These are phyloP conservation scores for Thamnidium elegans DNA, from an alignment of 192 early-diverging fungal genomes.

Conservation along the genomic window DNA sequence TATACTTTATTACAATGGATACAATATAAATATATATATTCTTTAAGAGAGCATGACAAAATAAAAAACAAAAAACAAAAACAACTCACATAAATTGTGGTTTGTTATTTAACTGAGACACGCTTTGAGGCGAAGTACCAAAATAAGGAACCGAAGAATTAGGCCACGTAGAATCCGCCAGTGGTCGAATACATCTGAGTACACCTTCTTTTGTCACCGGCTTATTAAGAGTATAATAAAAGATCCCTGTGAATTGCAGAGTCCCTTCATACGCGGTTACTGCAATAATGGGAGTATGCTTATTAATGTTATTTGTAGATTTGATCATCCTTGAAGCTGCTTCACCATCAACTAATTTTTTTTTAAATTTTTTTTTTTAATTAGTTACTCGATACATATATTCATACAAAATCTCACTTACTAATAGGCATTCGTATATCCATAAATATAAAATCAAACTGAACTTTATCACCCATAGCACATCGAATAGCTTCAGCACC, in stretches of 20 bases:
- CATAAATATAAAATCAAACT: slow-evolving; percentile 94
- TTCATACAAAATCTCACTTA: slow-evolving; percentile 46
- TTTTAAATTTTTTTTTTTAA: too few species aligned
- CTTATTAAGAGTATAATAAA: slow-evolving; percentile 73
- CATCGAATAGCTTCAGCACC: slow-evolving; percentile 89
- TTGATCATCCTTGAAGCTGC: slow-evolving; percentile 93
- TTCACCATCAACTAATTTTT: slow-evolving; percentile 92
- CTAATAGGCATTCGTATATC: slow-evolving; percentile 90
- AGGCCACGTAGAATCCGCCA: neutral
- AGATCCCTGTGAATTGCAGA: slow-evolving; percentile 35
- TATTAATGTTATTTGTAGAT: slow-evolving; percentile 85
- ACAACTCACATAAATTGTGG: too few species aligned
- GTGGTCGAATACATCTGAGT: slow-evolving; percentile 3
- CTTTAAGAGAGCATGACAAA: too few species aligned
- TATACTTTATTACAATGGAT: too few species aligned
- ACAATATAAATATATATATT: too few species aligned
- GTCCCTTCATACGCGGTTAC: slow-evolving; percentile 73
- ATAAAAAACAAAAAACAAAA: too few species aligned
- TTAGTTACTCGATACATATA: slow-evolving; percentile 6
- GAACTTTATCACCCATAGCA: slow-evolving; percentile 77
- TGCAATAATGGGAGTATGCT: slow-evolving; percentile 77
- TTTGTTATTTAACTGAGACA: too few species aligned
- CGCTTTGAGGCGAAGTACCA: too few species aligned
- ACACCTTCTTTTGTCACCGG: slow-evolving; percentile 62
- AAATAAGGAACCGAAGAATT: too few species aligned